Percentiles rank a stretch among this genome's conserved stretches.
Evolutionary conservation across 106 monocot genomes (phyloP).

Genomic region (Dioscorea zingiberensis): DNA sequence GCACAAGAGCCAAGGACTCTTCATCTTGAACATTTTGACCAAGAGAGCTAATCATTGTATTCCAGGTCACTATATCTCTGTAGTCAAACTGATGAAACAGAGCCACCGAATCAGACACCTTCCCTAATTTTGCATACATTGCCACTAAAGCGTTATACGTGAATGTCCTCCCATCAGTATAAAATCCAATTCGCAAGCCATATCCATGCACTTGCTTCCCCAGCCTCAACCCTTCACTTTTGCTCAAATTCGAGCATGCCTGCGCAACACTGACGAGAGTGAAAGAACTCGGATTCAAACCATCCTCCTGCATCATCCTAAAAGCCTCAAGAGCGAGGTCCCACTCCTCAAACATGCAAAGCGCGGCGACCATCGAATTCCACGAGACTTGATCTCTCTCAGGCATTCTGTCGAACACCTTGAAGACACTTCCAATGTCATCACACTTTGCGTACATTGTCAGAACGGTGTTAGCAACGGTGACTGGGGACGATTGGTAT

Average conservation of each 20-base stretch:
- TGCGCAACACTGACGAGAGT: conserved; percentile 58
- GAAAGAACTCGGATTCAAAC: conserved; percentile 52
- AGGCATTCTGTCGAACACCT: conserved; percentile 57
- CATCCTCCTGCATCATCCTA: conserved; percentile 33
- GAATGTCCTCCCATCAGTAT: conserved; percentile 41
- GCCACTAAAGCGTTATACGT: conserved; percentile 57
- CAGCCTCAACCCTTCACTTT: conserved; percentile 24
- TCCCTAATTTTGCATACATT: conserved; percentile 78
- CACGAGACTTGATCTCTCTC: conserved; percentile 57
- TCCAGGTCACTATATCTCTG: conserved; percentile 64
- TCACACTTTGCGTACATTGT: conserved; percentile 62
- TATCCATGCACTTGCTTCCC: conserved; percentile 60
- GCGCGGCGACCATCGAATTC: conserved; percentile 57
- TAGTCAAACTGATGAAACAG: conserved; percentile 45
- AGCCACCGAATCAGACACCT: conserved; percentile 36
- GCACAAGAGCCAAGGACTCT: conserved; percentile 35
- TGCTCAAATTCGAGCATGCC: conserved; percentile 49
- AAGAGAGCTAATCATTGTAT: conserved; percentile 74
- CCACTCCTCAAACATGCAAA: conserved; percentile 71
- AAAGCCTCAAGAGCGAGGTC: conserved; percentile 41
- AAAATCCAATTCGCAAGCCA: conserved; percentile 54
- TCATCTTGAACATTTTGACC: conserved; percentile 36
- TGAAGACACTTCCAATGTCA: conserved; percentile 20
- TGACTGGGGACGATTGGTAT: conserved; percentile 29
- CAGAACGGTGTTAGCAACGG: conserved; percentile 62